phyloP scores from a whole-genome alignment of 192 early-diverging fungal genomes.

The Bifiguratus adelaidae region DNA sequence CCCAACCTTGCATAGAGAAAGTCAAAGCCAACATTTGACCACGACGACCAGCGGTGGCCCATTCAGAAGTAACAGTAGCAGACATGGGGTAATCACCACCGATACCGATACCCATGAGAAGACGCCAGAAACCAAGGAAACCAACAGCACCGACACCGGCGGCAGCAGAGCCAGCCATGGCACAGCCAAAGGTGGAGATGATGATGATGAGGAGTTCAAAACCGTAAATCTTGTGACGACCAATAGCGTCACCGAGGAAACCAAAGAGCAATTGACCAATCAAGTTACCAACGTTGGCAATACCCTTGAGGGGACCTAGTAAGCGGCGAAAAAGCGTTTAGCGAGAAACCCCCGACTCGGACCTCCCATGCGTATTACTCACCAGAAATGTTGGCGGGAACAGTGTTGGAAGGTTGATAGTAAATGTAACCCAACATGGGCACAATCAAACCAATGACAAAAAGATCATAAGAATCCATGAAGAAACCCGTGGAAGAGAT shows the following conservation, averaged over 20 bases:
- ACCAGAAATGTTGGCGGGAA: constrained; percentile 53
- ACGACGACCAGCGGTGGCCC: constrained; percentile 64
- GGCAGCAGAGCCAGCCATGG: constrained; percentile 56
- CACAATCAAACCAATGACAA: constrained; percentile 85
- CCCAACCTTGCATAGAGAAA: constrained; percentile 87
- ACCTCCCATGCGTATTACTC: too few species aligned
- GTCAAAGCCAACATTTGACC: constrained; percentile 71
- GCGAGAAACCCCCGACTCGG: too few species aligned
- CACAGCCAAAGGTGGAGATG: constrained; percentile 69
- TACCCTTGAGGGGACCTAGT: constrained; percentile 76
- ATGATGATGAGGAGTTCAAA: constrained; percentile 87
- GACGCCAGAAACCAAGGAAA: constrained; percentile 80
- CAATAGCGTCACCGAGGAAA: constrained; percentile 73
- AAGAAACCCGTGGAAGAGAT: constrained; percentile 74
- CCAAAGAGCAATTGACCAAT: constrained; percentile 84
- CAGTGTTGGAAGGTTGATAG: constrained; percentile 37
- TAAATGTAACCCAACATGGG: constrained; percentile 76
- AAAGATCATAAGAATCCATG: constrained; percentile 94
- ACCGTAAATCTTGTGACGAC: constrained; percentile 82
- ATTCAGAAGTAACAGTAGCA: constrained; percentile 86
- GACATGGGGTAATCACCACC: constrained; percentile 95
- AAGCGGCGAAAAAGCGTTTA: too few species aligned
- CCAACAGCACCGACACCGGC: constrained; percentile 58
- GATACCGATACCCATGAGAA: constrained; percentile 87
- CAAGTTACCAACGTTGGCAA: constrained; percentile 74